Evolutionary conservation across 352 stramenopile genomes (phyloP).

Genomic region (Pythium sukuiense): DNA sequence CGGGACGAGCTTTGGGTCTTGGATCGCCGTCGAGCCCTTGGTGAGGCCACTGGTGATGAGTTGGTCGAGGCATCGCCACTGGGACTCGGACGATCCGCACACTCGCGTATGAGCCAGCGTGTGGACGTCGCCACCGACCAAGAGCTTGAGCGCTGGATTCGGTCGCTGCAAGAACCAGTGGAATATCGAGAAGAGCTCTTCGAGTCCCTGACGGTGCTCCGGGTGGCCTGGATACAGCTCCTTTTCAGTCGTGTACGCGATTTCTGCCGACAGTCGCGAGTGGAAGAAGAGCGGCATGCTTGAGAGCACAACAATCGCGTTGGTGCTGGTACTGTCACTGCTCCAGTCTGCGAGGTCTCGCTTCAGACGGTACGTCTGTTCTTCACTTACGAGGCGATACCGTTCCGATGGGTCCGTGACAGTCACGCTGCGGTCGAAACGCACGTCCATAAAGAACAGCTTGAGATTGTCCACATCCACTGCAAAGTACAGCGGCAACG

Average conservation of each 20-base stretch:
- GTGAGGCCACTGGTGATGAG: slow-evolving; percentile 70
- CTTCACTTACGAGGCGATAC: slow-evolving; percentile 34
- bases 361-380: slow-evolving; percentile 25
- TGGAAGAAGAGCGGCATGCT: slow-evolving; percentile 74
- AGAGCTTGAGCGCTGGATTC: slow-evolving; percentile 25
- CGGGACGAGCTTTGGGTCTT: slow-evolving; percentile 50
- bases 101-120: slow-evolving; percentile 52
- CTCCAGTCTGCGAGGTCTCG: slow-evolving; percentile 17
- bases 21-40: slow-evolving; percentile 54
- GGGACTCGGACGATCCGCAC: slow-evolving; percentile 24
- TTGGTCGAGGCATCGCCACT: slow-evolving; percentile 47
- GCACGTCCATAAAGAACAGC: slow-evolving; percentile 63
- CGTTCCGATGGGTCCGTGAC: background rate
- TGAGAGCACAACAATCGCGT: slow-evolving; percentile 42
- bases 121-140: slow-evolving; percentile 69
- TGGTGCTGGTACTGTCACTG: slow-evolving; percentile 18
- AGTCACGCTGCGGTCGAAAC: slow-evolving; percentile 65
- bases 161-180: slow-evolving; percentile 9
- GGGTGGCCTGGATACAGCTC: slow-evolving; percentile 64
- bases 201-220: slow-evolving; percentile 32
- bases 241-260: slow-evolving; percentile 55
- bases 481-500: too few species aligned
- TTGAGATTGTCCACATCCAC: slow-evolving; percentile 28
- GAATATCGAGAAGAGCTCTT: slow-evolving; percentile 44
- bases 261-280: slow-evolving; percentile 42